Conservation (phyloP, 2,329 filamentous ascomycete species). For the Botrytis sinoallii region DNA sequence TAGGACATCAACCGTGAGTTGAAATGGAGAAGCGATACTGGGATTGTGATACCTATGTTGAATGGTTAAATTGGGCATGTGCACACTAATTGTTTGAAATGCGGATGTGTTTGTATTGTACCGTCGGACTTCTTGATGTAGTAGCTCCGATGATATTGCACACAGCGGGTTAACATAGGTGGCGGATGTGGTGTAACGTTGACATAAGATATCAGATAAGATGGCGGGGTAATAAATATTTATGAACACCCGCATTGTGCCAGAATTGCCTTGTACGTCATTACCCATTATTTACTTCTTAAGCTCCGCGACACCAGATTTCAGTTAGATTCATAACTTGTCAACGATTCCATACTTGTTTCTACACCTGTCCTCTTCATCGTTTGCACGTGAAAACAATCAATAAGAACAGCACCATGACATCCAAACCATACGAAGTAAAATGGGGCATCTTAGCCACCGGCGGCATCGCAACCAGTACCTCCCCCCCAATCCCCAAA, state of each 20-base stretch:
- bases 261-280: not conserved
- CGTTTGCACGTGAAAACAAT: not conserved
- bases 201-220: not conserved
- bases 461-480: slow-evolving; percentile 40
- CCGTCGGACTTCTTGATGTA: not conserved
- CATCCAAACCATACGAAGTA: slow-evolving; percentile 32
- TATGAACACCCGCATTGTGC: not conserved
- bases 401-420: slow-evolving; percentile 25
- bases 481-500: not conserved
- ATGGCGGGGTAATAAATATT: slow-evolving; percentile 1
- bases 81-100: not conserved
- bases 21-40: not conserved
- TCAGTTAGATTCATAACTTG: not conserved
- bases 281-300: not conserved
- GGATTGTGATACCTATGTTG: not conserved
- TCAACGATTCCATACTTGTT: not conserved
- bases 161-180: not conserved
- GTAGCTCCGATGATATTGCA: not conserved
- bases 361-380: not conserved
- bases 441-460: slow-evolving; percentile 40
- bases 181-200: not conserved
- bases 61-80: not conserved
- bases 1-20: not conserved
- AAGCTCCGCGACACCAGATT: not conserved
- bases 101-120: not conserved